phyloP scores from a whole-genome alignment of 179 eudicot species.

The Nepenthes alata region DNA sequence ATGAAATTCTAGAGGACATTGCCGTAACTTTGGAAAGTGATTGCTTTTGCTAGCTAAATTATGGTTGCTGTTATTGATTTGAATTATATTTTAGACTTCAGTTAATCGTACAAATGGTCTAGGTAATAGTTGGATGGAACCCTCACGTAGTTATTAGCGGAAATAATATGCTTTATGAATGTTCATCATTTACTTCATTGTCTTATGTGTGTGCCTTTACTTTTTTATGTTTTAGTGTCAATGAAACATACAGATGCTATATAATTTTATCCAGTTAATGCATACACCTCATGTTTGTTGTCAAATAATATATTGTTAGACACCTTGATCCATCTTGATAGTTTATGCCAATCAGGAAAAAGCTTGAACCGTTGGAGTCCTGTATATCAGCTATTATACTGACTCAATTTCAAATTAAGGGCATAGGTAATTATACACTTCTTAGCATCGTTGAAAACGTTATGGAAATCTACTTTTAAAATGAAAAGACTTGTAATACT shows the following conservation, averaged over 20 bases:
- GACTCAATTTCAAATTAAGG: slow-evolving; percentile 73
- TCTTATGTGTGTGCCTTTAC: neutral
- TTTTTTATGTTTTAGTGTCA: neutral
- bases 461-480: too few relatives aligned
- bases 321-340: slow-evolving; percentile 10
- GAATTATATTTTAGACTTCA: too few relatives aligned
- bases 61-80: too few relatives aligned
- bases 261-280: neutral
- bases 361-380: slow-evolving; percentile 85
- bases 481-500: too few relatives aligned
- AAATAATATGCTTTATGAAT: neutral
- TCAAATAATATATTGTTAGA: neutral
- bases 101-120: too few relatives aligned
- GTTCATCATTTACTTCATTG: too few relatives aligned
- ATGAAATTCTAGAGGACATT: too few relatives aligned
- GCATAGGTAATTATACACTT: slow-evolving; percentile 38
- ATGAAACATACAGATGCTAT: neutral
- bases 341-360: slow-evolving; percentile 52
- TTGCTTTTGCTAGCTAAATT: too few relatives aligned
- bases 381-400: slow-evolving; percentile 83
- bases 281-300: neutral
- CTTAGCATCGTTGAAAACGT: neutral
- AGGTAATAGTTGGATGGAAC: too few relatives aligned
- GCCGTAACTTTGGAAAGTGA: too few relatives aligned
- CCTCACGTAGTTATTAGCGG: neutral